Conservation (phyloP, 2,329 filamentous ascomycete genomes). For the Huntiella savannae region DNA sequence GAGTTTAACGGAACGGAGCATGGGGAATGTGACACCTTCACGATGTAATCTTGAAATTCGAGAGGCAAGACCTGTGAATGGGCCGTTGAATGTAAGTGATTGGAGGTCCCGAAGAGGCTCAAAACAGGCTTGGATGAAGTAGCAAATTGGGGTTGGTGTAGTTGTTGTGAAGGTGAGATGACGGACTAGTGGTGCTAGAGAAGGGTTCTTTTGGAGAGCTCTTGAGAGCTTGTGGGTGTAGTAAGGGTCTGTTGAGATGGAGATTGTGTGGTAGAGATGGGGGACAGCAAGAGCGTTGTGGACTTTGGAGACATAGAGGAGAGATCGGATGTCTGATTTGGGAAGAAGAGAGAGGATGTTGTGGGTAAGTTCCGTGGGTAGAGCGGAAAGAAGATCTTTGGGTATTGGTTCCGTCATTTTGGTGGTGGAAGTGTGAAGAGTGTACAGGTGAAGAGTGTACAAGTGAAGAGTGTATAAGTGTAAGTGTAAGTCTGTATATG, state of each 20-base stretch:
- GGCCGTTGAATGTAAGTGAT: constrained; percentile 1
- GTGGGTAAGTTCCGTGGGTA: constrained; percentile 6
- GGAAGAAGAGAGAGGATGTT: constrained; percentile 5
- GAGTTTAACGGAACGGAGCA: constrained; percentile 2
- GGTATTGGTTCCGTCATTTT: constrained; percentile 6
- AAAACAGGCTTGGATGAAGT: constrained; percentile 8
- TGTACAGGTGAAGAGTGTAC: neutral
- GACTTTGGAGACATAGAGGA: neutral
- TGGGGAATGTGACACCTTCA: constrained; percentile 3
- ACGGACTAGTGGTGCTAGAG: constrained; percentile 5
- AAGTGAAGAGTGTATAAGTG: neutral
- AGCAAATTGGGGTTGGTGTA: neutral
- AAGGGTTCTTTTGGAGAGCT: constrained; percentile 5
- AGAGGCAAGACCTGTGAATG: constrained; percentile 6
- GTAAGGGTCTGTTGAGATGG: constrained; percentile 8
- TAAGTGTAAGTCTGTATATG: neutral
- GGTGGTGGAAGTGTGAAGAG: neutral
- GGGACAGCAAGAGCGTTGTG: constrained; percentile 2
- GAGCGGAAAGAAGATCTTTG: constrained; percentile 2
- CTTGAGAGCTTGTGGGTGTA: constrained; percentile 10
- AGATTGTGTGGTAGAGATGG: constrained; percentile 7
- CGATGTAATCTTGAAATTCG: constrained; percentile 1
- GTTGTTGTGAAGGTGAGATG: constrained; percentile 3
- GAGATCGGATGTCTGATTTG: neutral
- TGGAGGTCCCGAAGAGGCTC: constrained; percentile 7